phyloP scores from a whole-genome alignment of 2,329 filamentous ascomycete species.

The Knufia fluminis region DNA sequence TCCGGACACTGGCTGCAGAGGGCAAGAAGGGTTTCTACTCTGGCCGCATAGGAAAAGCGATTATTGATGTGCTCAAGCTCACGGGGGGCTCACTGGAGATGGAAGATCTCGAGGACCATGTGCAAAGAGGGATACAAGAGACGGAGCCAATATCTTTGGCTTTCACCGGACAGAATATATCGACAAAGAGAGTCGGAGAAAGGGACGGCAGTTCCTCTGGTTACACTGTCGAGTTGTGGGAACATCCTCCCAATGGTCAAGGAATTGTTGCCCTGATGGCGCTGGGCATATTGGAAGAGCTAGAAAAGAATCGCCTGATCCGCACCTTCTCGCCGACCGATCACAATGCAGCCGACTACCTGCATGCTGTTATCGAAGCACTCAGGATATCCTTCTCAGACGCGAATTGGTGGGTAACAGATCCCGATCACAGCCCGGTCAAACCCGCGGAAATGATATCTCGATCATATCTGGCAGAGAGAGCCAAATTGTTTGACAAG shows the following conservation, averaged over 20 bases:
- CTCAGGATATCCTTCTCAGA: slow-evolving; percentile 87
- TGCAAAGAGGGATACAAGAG: slow-evolving; percentile 63
- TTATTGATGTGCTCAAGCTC: slow-evolving; percentile 67
- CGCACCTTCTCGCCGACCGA: slow-evolving; percentile 59
- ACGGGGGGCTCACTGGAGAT: slow-evolving; percentile 69
- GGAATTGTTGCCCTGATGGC: slow-evolving; percentile 93
- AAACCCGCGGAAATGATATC: slow-evolving; percentile 66
- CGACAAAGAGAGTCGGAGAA: slow-evolving; percentile 36
- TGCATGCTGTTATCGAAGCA: slow-evolving; percentile 81
- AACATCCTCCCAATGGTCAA: slow-evolving; percentile 93
- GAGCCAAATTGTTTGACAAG: slow-evolving; percentile 53
- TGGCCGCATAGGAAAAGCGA: slow-evolving; percentile 68
- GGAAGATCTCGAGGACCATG: slow-evolving; percentile 71
- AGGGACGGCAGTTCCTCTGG: slow-evolving; percentile 14
- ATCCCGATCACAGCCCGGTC: slow-evolving; percentile 48
- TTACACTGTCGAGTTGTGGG: slow-evolving; percentile 67
- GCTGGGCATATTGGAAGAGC: slow-evolving; percentile 77
- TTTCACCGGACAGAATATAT: slow-evolving; percentile 58
- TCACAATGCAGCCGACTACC: slow-evolving; percentile 71
- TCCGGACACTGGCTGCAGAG: slow-evolving; percentile 64
- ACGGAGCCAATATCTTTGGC: slow-evolving; percentile 76
- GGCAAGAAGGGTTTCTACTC: slow-evolving; percentile 89
- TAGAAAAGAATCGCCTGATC: slow-evolving; percentile 68
- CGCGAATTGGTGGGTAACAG: slow-evolving; percentile 79
- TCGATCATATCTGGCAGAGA: slow-evolving; percentile 62